Base-by-base conservation (phyloP, 192 early-diverging fungal species). In the Paraglomus occultum region DNA sequence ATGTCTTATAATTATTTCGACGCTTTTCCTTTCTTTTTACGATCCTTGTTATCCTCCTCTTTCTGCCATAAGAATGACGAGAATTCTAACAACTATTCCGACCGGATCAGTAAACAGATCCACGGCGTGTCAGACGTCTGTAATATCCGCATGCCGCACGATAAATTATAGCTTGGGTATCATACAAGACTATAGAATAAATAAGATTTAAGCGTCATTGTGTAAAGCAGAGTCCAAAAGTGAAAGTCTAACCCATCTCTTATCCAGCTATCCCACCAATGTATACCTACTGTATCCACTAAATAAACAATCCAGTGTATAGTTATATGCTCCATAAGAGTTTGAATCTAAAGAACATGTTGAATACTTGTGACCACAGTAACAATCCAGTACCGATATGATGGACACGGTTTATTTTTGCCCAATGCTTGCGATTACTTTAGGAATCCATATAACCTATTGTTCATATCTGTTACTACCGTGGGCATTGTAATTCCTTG, bases 111-210 rank as follows among this genome's bases (percentile, higher is more conserved):
- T 51, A 45, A 78, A 83, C 45, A 83, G 55, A 23, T 71, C 67
- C 39, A 77, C 22, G n/a, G 77, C 50, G 40, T 80, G 77, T 1
- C 53, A 11, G 38, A 75, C 71, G 55, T 79, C 73, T 11, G 49
- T 31, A n/a, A 45, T 48, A 70, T 17, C 74, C 74, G 14, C 53
- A 12, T 12, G 80, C 69, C 2, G 67, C 72, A 57, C 74, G 82
- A 17, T 70, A 66, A 62, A 85, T 63, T 47, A 85, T 81, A 23
- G 79, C n/a, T 72, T 85, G 83, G 17, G 83, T 85, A 71, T 85
- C 83, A 71, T 77, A 85, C 6, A 85, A 47, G 4, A 85, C 67
- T 70, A 9, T 31, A 65, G 15, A 50, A 64, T 8, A 45, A 58
- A 6, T 38, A 12, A 69, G 49, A 31, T 31, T 31, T 31, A 31